Evolutionary conservation across 1,284 basidiomycete genomes (phyloP).

Genomic region (Cerioporus squamosus): DNA sequence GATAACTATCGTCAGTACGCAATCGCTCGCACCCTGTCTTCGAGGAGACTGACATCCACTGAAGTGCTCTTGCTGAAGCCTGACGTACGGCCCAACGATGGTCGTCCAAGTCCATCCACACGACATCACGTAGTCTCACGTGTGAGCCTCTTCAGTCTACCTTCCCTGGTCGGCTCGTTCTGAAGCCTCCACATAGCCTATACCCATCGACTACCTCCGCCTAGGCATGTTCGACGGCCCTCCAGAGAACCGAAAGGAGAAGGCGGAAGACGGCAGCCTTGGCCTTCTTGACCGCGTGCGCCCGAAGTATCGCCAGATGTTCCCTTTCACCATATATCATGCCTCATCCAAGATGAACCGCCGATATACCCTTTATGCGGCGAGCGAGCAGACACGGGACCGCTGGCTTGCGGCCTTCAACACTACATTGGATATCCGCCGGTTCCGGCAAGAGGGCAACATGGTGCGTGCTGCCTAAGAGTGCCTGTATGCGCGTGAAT

Average conservation of each 20-base stretch:
- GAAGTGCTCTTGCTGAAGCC: conserved; percentile 69
- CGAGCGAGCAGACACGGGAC: conserved; percentile 56
- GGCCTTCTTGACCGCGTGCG: conserved; percentile 60
- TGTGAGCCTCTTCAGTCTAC: conserved; percentile 42
- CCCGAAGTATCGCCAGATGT: conserved; percentile 55
- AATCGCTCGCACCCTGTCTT: background rate
- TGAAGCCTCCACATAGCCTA: conserved; percentile 51
- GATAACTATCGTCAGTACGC: conserved; percentile 71
- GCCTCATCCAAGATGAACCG: conserved; percentile 56
- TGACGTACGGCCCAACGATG: conserved; percentile 37
- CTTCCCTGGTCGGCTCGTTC: background rate
- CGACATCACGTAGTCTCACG: conserved; percentile 64
- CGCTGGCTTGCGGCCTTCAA: conserved; percentile 67
- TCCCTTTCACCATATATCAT: conserved; percentile 78
- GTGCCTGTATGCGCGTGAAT: too few species aligned
- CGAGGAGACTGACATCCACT: background rate
- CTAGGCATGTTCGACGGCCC: conserved; percentile 63
- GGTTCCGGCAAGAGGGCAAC: conserved; percentile 67
- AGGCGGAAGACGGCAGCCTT: conserved; percentile 51
- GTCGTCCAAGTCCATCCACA: conserved; percentile 44
- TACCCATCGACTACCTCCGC: conserved; percentile 76
- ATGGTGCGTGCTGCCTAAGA: conserved; percentile 50
- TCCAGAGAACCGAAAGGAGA: conserved; percentile 64
- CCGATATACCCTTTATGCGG: conserved; percentile 72
- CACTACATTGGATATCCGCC: conserved; percentile 64